Percentiles rank a stretch among this genome's conserved stretches.
phyloP scores from a whole-genome alignment of 106 monocot species.

The Apostasia shenzhenica region DNA sequence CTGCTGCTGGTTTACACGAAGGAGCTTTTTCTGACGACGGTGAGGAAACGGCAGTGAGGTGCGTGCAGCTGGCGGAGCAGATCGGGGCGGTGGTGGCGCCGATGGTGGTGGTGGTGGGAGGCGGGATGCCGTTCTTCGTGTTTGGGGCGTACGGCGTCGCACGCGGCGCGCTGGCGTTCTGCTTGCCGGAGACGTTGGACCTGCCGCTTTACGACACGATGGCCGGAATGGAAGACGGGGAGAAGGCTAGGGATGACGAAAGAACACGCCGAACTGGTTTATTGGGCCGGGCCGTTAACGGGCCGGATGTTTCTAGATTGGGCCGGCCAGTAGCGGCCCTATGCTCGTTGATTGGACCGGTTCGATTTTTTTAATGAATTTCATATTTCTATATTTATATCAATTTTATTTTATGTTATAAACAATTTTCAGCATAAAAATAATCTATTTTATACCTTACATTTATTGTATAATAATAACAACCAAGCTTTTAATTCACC shows the following conservation, averaged over 20 bases:
- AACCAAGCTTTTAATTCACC: too few species aligned
- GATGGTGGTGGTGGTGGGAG: conserved; percentile 64
- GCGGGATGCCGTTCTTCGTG: conserved; percentile 25
- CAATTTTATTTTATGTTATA: too few species aligned
- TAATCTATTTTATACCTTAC: too few species aligned
- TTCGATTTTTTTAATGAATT: too few species aligned
- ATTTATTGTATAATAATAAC: too few species aligned
- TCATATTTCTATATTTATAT: too few species aligned
- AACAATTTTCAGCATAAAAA: too few species aligned
- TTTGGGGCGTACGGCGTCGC: conserved; percentile 38
- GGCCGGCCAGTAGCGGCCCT: too few species aligned
- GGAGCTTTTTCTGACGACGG: conserved; percentile 84
- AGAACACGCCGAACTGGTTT: too few species aligned
- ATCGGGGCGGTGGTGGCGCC: conserved; percentile 72
- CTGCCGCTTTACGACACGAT: conserved; percentile 58
- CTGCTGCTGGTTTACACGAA: conserved; percentile 64
- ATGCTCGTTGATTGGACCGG: too few species aligned
- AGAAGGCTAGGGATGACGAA: not conserved
- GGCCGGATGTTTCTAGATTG: too few species aligned
- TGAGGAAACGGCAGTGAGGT: conserved; percentile 78
- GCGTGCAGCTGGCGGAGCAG: conserved; percentile 54
- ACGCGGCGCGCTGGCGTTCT: conserved; percentile 32
- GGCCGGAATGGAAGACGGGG: conserved; percentile 44
- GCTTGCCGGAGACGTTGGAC: conserved; percentile 49
- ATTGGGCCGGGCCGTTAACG: too few species aligned